A percentile compares a stretch with the other conserved stretches of the same genome.
Conservation (phyloP, 768 basidiomycete species). For the Rhodotorula toruloides region DNA sequence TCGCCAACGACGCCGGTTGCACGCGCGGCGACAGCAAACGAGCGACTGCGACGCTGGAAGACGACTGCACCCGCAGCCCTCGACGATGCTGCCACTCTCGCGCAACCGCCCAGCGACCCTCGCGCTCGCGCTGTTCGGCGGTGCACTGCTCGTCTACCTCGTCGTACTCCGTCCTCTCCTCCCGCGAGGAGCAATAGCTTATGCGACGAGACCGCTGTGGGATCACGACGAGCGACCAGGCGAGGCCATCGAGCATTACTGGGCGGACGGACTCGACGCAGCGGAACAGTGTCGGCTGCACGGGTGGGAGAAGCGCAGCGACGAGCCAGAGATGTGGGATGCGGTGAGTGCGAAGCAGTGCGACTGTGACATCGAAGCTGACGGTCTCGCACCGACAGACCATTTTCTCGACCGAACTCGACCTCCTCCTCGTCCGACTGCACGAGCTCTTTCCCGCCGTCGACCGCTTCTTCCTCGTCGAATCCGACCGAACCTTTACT, state of each 20-base stretch:
- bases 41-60: neutral
- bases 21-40: no score
- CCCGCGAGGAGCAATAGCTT: slow-evolving; percentile 22
- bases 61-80: neutral
- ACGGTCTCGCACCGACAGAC: neutral
- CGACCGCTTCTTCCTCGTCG: slow-evolving; percentile 60
- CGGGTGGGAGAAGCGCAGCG: slow-evolving; percentile 53
- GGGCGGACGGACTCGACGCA: slow-evolving; percentile 54
- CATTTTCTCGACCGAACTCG: slow-evolving; percentile 61
- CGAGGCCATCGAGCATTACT: slow-evolving; percentile 56
- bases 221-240: slow-evolving; percentile 55
- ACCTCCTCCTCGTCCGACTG: slow-evolving; percentile 61
- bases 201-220: slow-evolving; percentile 48
- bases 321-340: slow-evolving; percentile 51
- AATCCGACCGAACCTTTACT: slow-evolving; percentile 60
- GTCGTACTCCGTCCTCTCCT: neutral
- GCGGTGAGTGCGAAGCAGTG: slow-evolving; percentile 53
- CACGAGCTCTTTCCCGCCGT: slow-evolving; percentile 59
- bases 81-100: neutral
- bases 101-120: neutral
- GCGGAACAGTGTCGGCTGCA: slow-evolving; percentile 54
- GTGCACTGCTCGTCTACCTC: neutral
- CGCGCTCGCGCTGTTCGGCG: neutral
- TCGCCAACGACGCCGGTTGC: no score
- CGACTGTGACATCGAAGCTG: neutral